A percentile compares a stretch with the other conserved stretches of the same genome.
These are phyloP conservation scores for Fomitopsis palustris DNA, from an alignment of 1,284 basidiomycete species.

Conservation along the genomic window DNA sequence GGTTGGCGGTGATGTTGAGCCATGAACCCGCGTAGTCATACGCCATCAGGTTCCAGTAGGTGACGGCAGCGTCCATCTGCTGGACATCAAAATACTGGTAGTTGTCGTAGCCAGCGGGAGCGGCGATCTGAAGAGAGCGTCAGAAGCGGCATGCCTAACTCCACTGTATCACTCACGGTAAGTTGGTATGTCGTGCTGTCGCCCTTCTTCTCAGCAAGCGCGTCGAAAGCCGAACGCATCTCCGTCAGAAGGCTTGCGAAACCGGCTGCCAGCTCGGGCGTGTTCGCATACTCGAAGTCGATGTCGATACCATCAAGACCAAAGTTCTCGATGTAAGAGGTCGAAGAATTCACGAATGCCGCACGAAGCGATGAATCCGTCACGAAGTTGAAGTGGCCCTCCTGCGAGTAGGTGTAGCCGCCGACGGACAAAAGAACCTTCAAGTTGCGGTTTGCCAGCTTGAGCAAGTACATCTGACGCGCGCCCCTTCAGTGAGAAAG, in stretches of 20 bases:
- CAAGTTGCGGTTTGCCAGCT: slow-evolving; percentile 64
- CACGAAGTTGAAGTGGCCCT: slow-evolving; percentile 64
- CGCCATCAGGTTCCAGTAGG: slow-evolving; percentile 92
- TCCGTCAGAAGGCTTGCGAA: slow-evolving; percentile 57
- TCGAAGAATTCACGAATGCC: slow-evolving; percentile 70
- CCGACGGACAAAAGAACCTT: slow-evolving; percentile 80
- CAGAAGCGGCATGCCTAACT: background rate
- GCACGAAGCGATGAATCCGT: slow-evolving; percentile 50
- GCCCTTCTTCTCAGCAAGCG: slow-evolving; percentile 50
- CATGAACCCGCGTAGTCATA: slow-evolving; percentile 79
- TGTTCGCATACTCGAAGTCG: slow-evolving; percentile 65
- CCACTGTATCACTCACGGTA: slow-evolving; percentile 33
- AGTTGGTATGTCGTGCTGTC: slow-evolving; percentile 58
- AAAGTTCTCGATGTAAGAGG: slow-evolving; percentile 79
- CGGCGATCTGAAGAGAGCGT: slow-evolving; percentile 26
- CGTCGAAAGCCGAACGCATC: slow-evolving; percentile 52
- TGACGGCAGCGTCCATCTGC: slow-evolving; percentile 73
- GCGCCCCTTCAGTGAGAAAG: background rate
- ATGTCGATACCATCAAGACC: slow-evolving; percentile 85
- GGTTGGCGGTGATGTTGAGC: slow-evolving; percentile 67
- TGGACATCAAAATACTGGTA: slow-evolving; percentile 63
- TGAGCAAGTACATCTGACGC: slow-evolving; percentile 54
- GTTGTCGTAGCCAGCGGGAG: slow-evolving; percentile 66
- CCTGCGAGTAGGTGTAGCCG: slow-evolving; percentile 71
- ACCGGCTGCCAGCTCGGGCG: slow-evolving; percentile 48